Conservation (phyloP, 768 basidiomycete species). For the Pulveroboletus sp. region DNA sequence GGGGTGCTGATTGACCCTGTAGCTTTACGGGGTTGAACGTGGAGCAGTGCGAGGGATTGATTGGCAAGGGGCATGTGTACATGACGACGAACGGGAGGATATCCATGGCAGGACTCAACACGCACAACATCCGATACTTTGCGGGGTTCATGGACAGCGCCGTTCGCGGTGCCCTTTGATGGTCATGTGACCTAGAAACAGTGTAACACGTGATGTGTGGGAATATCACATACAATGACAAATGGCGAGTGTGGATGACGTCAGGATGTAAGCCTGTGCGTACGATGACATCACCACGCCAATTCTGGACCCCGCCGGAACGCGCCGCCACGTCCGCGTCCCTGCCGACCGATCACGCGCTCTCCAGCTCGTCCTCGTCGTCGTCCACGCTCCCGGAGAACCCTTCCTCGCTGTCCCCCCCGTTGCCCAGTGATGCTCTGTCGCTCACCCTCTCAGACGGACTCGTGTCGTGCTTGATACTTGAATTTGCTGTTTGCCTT, state of each 20-base stretch:
- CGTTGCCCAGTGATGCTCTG: constrained; percentile 14
- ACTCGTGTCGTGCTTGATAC: constrained; percentile 16
- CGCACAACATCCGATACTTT: constrained; percentile 70
- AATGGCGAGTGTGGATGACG: constrained; percentile 17
- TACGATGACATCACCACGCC: constrained; percentile 27
- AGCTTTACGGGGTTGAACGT: constrained; percentile 82
- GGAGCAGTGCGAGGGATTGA: constrained; percentile 61
- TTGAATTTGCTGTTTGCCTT: constrained; percentile 12
- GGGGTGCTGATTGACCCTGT: constrained; percentile 14
- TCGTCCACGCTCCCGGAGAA: constrained; percentile 21
- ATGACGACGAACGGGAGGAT: constrained; percentile 85
- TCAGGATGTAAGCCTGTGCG: constrained; percentile 21
- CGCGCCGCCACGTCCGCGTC: constrained; percentile 21
- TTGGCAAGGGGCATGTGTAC: constrained; percentile 75
- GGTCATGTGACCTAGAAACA: constrained; percentile 12
- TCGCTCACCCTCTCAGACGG: background rate
- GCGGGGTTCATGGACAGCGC: constrained; percentile 65
- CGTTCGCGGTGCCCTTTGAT: constrained; percentile 45
- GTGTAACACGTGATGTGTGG: background rate
- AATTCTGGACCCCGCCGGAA: constrained; percentile 27
- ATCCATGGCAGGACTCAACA: constrained; percentile 92
- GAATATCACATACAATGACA: background rate
- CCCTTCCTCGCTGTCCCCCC: constrained; percentile 5
- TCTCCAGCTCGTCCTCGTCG: constrained; percentile 6
- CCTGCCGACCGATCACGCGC: constrained; percentile 19